Conservation (phyloP, 1,284 basidiomycete species). For the Heterobasidion annosum region DNA sequence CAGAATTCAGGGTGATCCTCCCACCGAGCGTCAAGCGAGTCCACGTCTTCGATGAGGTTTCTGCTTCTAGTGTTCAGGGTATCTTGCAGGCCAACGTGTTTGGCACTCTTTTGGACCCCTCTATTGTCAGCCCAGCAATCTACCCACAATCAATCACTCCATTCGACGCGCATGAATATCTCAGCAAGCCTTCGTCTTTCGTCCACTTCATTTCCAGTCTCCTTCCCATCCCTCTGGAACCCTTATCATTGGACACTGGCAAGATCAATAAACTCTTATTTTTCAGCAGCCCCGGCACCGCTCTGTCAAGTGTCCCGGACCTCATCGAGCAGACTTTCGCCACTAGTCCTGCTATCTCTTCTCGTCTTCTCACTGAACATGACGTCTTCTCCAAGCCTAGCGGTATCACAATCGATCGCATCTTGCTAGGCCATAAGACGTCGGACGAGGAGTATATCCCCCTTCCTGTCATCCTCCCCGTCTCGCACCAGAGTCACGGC, state of each 20-base stretch:
- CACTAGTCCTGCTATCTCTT: slow-evolving; percentile 34
- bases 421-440: slow-evolving; percentile 45
- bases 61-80: slow-evolving; percentile 50
- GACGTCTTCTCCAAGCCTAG: slow-evolving; percentile 66
- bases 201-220: slow-evolving; percentile 30
- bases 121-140: slow-evolving; percentile 31
- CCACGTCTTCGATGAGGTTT: slow-evolving; percentile 69
- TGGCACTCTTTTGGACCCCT: slow-evolving; percentile 40
- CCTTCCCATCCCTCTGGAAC: slow-evolving; percentile 10
- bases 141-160: slow-evolving; percentile 54
- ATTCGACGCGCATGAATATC: slow-evolving; percentile 40
- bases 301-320: slow-evolving; percentile 43
- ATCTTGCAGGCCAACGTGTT: slow-evolving; percentile 69
- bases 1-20: slow-evolving; percentile 44
- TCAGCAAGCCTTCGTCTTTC: slow-evolving; percentile 37
- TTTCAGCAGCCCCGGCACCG: slow-evolving; percentile 48
- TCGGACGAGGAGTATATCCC: slow-evolving; percentile 27
- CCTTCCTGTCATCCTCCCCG: slow-evolving; percentile 39
- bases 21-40: slow-evolving; percentile 49
- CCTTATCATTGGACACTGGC: slow-evolving; percentile 15
- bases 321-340: slow-evolving; percentile 53
- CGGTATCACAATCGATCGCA: slow-evolving; percentile 52
- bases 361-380: slow-evolving; percentile 53
- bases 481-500: slow-evolving; percentile 35
- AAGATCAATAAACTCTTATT: slow-evolving; percentile 50